Base-by-base conservation (phyloP, 2,329 filamentous ascomycete species). In the Pestalotiopsis sp. region DNA sequence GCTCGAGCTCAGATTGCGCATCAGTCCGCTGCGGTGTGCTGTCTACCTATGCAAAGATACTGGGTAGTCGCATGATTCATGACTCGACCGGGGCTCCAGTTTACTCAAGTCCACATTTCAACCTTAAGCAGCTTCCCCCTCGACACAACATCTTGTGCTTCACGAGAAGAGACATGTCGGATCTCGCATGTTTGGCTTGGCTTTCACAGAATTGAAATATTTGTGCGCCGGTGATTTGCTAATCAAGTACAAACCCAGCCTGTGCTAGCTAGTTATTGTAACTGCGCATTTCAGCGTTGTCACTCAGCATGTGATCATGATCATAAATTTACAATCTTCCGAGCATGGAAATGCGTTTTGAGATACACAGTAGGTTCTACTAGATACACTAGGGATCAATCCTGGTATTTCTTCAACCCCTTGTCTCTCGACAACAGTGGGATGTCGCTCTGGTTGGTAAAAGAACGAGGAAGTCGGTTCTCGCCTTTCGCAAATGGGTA, bases 401-500 rank as follows among this genome's bases (percentile, higher is more conserved):
- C 14, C 17, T 52, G 45, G 45, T 52, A 52, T n/a, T 11, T 52
- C 17, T 52, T n/a, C 17, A 52, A n/a, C 17, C 45, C 20, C 20
- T 52, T n/a, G 45, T 52, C 45, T 52, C 17, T n/a, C 9, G 45
- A 52, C 2, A 52, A 14, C 7, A 52, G n/a, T n/a, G 45, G 45
- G 17, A n/a, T n/a, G 25, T 59, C 25, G 11, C 27, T 31, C 13
- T 64, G n/a, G 13, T 64, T 12, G 12, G 38, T 45, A 27, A 41
- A 85, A 63, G 78, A 72, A 14, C 83, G 80, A 12, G 90, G 89
- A 75, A 94, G 79, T 40, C 84, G 86, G 70, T 89, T 89, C 80
- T 93, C 91, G 0, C 81, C 83, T 31, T 86, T 81, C 23, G 75
- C 70, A 75, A 92, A 92, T 1, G 87, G 85, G 70, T 86, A 79